Base-by-base conservation (phyloP, 331 rosid genomes). In the Cydonia oblonga region DNA sequence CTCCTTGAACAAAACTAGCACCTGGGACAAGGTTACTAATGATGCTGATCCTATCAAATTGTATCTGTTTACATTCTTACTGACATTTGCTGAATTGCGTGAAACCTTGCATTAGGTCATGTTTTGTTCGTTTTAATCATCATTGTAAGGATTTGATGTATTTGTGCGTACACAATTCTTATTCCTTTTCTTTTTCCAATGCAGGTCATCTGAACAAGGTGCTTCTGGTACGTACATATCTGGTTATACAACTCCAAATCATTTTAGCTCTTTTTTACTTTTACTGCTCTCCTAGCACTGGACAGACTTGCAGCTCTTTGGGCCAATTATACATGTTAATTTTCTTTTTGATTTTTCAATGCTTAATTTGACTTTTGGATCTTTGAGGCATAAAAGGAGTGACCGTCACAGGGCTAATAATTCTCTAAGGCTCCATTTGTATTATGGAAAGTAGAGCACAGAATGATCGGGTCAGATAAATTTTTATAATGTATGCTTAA, bases 141-240 rank as follows among this genome's bases (percentile, higher is more conserved):
- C 20, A 33, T 40, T 67, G 59, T 66, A 38, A 57, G 49, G 64
- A 53, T 62, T 42, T 54, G 28, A 69, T 51, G 22, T 9, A 75
- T 74, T 64, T 38, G 16, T 26, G 12, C 19, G 10, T 28, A 44
- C 26, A 62, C 53, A 14, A 5, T 32, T 63, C 68, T 70, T 13
- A 78, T 66, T 51, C 29, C 24, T 38, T 78, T 68, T 82, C 42
- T 77, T 38, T 38, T 68, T 66, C 30, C 40, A 54, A 46, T 81
- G 91, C 84, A 93, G 98, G 90, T 87, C 96, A 29, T 93, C 96
- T 19, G 97, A 93, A 26, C 96, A 81, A 77, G 89, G 92, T 68
- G 44, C 90, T 82, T 88, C 88, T 75, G 96, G 98, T 93, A 85
- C 52, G 90, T 79, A 63, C 68, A 82, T 67, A 72, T 78, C 76